Conservation (phyloP, 1,284 basidiomycete species). For the Butyriboletus appendiculatus region DNA sequence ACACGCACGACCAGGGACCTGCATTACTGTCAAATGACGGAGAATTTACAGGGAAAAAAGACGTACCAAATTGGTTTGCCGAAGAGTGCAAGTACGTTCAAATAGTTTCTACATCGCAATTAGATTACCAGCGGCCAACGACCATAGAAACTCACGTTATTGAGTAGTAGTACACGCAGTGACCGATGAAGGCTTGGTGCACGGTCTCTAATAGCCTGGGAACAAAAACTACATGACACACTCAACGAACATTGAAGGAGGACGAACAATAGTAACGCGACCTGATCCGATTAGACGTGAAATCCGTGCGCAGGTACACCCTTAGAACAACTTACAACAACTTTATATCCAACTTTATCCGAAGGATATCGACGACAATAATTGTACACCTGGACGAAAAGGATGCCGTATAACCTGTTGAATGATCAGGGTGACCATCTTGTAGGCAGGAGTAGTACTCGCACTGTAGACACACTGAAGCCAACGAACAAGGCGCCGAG, state of each 20-base stretch:
- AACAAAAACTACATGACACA: background rate
- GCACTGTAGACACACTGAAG: constrained; percentile 48
- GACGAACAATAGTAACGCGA: constrained; percentile 25
- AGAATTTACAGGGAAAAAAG: background rate
- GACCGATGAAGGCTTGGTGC: constrained; percentile 57
- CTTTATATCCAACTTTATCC: constrained; percentile 55
- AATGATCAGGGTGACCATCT: background rate
- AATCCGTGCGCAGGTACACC: background rate
- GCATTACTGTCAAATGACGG: constrained; percentile 6
- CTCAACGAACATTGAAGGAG: background rate
- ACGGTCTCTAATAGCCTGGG: constrained; percentile 50
- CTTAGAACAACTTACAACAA: constrained; percentile 44
- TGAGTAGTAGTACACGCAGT: constrained; percentile 58
- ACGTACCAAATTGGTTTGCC: constrained; percentile 51
- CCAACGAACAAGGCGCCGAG: constrained; percentile 61
- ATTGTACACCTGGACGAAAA: constrained; percentile 51
- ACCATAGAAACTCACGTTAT: constrained; percentile 41
- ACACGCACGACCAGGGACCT: constrained; percentile 29
- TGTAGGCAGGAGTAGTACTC: constrained; percentile 30
- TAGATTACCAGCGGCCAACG: background rate
- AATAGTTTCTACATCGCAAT: constrained; percentile 46
- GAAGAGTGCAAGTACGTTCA: constrained; percentile 41
- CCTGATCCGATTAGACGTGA: constrained; percentile 13
- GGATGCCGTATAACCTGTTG: constrained; percentile 48
- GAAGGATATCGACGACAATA: constrained; percentile 58